A percentile compares a stretch with the other conserved stretches of the same genome.
Conservation (phyloP, 208 protist species). For the Entamoeba nuttalli region DNA sequence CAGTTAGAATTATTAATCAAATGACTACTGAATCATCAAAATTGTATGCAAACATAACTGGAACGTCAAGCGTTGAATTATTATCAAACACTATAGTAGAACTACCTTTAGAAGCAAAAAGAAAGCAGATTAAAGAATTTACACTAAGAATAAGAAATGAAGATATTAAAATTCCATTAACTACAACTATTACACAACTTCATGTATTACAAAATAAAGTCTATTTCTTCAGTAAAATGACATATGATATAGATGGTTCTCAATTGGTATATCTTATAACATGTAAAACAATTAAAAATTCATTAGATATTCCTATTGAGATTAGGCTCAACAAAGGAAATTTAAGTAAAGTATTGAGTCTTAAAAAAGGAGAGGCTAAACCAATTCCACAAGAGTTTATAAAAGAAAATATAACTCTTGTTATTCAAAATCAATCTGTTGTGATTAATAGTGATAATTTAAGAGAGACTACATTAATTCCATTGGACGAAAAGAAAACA, state of each 20-base stretch:
- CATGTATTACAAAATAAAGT: background rate
- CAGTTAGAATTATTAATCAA: background rate
- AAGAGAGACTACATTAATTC: background rate
- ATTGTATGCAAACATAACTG: background rate
- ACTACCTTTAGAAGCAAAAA: background rate
- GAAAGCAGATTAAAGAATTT: background rate
- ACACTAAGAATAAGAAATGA: background rate
- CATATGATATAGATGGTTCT: background rate
- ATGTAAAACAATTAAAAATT: background rate
- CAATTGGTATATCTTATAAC: background rate
- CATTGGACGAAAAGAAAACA: background rate
- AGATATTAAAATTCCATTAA: background rate
- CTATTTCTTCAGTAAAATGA: background rate
- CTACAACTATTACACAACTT: background rate
- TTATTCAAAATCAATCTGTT: background rate
- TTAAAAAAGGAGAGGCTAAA: background rate
- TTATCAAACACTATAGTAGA: background rate
- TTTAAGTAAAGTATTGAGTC: background rate
- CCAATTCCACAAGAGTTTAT: background rate
- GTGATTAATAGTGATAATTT: background rate
- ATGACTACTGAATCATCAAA: background rate
- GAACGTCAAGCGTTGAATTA: background rate
- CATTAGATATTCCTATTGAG: background rate
- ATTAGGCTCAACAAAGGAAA: background rate
- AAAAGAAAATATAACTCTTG: background rate